These are phyloP conservation scores for Hordeum pubiflorum DNA, from an alignment of 202 grass and related monocot species.

Conservation along the genomic window DNA sequence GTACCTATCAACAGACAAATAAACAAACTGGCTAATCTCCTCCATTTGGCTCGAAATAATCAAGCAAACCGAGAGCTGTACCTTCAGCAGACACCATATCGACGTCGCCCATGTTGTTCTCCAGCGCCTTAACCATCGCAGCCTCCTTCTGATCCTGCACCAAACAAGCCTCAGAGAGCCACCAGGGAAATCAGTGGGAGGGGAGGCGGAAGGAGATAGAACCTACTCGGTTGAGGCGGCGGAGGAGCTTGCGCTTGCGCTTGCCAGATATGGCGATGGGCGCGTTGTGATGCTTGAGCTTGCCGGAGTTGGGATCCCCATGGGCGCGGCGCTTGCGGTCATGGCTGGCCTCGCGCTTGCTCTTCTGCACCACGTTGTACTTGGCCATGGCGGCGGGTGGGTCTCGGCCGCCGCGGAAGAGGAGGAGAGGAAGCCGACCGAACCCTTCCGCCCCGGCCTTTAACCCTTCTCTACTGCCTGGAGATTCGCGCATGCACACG, in stretches of 20 bases:
- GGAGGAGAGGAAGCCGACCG: background rate
- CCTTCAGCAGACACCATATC: conserved; percentile 77
- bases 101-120: conserved; percentile 71
- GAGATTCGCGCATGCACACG: conserved; percentile 6
- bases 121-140: conserved; percentile 61
- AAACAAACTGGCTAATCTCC: background rate
- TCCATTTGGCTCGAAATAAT: background rate
- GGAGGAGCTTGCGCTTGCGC: conserved; percentile 75
- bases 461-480: conserved; percentile 1
- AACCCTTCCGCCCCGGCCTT: conserved; percentile 20
- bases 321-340: conserved; percentile 63
- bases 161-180: background rate
- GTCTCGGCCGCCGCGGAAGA: conserved; percentile 20
- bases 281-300: conserved; percentile 65
- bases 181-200: background rate
- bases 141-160: conserved; percentile 76
- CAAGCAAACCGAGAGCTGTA: background rate
- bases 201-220: background rate
- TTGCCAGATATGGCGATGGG: conserved; percentile 76
- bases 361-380: conserved; percentile 70
- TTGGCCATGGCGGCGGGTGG: conserved; percentile 60
- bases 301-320: conserved; percentile 60
- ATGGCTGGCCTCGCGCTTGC: conserved; percentile 58
- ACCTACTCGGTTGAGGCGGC: conserved; percentile 53
- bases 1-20: background rate